These are phyloP conservation scores for Hanseniaspora lachancei DNA, from an alignment of 805 yeast genomes.

Conservation along the genomic window DNA sequence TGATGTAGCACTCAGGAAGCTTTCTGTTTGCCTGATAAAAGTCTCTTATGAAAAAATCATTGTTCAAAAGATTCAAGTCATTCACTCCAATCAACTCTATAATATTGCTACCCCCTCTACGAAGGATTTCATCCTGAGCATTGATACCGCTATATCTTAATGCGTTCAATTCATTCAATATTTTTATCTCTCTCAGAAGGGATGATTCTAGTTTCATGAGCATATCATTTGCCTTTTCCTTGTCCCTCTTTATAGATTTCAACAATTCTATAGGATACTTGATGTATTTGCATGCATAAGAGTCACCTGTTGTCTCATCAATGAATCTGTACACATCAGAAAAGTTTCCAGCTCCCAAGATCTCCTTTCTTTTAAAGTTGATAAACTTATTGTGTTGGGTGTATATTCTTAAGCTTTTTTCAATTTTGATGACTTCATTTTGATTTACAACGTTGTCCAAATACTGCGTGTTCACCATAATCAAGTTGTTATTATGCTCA, in stretches of 20 bases:
- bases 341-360: slow-evolving; percentile 57
- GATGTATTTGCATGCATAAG: slow-evolving; percentile 63
- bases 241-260: slow-evolving; percentile 17
- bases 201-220: slow-evolving; percentile 47
- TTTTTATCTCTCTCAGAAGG: slow-evolving; percentile 58
- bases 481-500: slow-evolving; percentile 1
- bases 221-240: slow-evolving; percentile 28
- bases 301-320: slow-evolving; percentile 1
- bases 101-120: slow-evolving; percentile 48
- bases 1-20: slow-evolving; percentile 34
- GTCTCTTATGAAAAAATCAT: slow-evolving; percentile 19
- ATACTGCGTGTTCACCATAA: slow-evolving; percentile 1
- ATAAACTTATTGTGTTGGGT: slow-evolving; percentile 11
- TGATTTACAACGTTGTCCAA: slow-evolving; percentile 1
- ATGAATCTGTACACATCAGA: slow-evolving; percentile 47
- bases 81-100: slow-evolving; percentile 44
- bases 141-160: not conserved
- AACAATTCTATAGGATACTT: slow-evolving; percentile 26
- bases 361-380: slow-evolving; percentile 29
- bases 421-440: slow-evolving; percentile 5
- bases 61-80: slow-evolving; percentile 19
- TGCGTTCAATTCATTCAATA: slow-evolving; percentile 35
- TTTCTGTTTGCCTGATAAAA: slow-evolving; percentile 15
- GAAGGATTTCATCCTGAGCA: no score
- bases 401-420: not conserved